phyloP scores from a whole-genome alignment of 2,329 filamentous ascomycete species.

The Onygenales sp. region DNA sequence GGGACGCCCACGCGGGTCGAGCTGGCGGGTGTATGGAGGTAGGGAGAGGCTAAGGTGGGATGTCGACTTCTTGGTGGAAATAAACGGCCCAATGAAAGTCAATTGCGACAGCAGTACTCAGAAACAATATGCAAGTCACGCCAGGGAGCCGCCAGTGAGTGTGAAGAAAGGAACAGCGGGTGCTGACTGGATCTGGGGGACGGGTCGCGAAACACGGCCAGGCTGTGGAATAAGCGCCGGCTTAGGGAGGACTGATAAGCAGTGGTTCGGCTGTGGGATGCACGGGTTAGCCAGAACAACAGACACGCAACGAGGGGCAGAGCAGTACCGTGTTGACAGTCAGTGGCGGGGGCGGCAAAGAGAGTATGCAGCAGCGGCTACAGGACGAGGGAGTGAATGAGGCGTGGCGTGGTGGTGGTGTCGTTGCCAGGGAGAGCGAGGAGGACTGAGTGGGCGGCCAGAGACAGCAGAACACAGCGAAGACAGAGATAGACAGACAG shows the following conservation, averaged over 20 bases:
- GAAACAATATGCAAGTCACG: conserved; percentile 4
- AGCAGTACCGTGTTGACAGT: too few relatives aligned
- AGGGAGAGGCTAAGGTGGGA: not conserved
- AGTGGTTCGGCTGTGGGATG: not conserved
- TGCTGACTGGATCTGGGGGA: not conserved
- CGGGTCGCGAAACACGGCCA: not conserved
- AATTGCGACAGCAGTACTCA: not conserved
- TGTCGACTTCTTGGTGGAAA: not conserved
- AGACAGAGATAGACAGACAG: not conserved
- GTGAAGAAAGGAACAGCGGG: not conserved
- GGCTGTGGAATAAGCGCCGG: conserved; percentile 2
- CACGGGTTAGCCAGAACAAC: not conserved
- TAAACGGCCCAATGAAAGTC: not conserved
- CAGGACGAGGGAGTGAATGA: not conserved
- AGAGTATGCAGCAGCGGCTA: not conserved
- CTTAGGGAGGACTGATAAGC: not conserved
- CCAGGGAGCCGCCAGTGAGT: not conserved
- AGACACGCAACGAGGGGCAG: not conserved
- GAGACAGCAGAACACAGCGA: not conserved
- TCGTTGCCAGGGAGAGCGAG: not conserved
- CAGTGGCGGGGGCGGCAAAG: too few relatives aligned
- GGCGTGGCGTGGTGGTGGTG: too few relatives aligned
- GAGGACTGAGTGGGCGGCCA: not conserved
- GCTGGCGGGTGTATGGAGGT: not conserved
- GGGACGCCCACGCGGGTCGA: not conserved